Base-by-base conservation (phyloP, 495 filamentous ascomycete species). In the Lineolata rhizophorae region DNA sequence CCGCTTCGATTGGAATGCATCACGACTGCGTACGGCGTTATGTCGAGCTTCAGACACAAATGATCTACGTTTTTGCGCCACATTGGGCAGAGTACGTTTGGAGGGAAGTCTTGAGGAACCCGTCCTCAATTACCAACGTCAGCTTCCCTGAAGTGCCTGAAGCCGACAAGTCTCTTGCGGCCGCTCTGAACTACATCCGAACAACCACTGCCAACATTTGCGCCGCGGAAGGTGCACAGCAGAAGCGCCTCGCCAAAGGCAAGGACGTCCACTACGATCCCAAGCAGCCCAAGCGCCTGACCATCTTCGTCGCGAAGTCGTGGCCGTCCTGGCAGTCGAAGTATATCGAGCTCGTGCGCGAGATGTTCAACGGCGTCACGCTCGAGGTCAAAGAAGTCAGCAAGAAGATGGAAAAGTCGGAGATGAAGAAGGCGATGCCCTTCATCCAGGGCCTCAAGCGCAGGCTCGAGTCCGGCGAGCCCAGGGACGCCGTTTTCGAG, bases 351-450 rank as follows among this genome's bases (percentile, higher is more conserved):
- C 58, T 92, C 14, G 63, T 90, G 12, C 69, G 72, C 34, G 63
- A 73, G 36, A 55, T 66, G 20, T 76, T 76, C 41, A 56, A 67
- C 34, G 40, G 51, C 21, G 38, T 79, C 36, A 49, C 47, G 15
- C 48, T 76, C 41, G 70, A 90, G 39, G 80, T 91, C 45, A 90
- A 87, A 58, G 66, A 65, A 33, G 56, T 94, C 13, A 78, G 66
- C 43, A 64, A 64, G 31, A 65, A 71, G 44, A 65, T 62, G 43
- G 83, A 83, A 56, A 65, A 87, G 45, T 63, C 66, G 18, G 85
- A 94, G 54, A 79, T 76, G 65, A 97, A 97, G 67, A 81, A 85
- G 54, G 85, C 80, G 17, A 95, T 95, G 87, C 90, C 90, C 3
- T 97, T 94, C 45, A 70, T 95, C 3, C 82, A 95, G 52, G 54